These are phyloP conservation scores for Salvia splendens DNA, from an alignment of 257 asterid genomes.

Conservation along the genomic window DNA sequence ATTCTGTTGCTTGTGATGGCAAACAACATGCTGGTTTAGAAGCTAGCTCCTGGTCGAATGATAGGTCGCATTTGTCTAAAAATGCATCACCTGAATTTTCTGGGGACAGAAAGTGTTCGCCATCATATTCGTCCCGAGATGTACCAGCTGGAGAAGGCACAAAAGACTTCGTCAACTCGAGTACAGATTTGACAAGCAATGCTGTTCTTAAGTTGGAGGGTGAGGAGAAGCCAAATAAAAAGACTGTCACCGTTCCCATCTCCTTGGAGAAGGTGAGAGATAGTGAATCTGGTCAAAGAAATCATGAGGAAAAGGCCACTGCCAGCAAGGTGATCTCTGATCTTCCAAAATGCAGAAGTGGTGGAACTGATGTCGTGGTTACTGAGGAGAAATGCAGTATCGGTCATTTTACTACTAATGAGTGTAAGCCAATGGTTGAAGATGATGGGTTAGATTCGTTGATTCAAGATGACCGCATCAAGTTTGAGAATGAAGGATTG, in stretches of 20 bases:
- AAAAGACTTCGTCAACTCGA: conserved; percentile 23
- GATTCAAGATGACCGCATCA: conserved; percentile 29
- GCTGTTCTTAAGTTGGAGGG: conserved; percentile 30
- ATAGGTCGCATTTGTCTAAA: conserved; percentile 35
- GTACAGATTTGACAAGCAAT: conserved; percentile 27
- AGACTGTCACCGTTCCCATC: conserved; percentile 24
- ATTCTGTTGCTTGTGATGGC: conserved; percentile 30
- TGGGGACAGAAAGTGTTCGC: conserved; percentile 35
- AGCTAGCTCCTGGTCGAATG: conserved; percentile 35
- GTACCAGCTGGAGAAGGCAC: conserved; percentile 25
- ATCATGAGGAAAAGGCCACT: conserved; percentile 35
- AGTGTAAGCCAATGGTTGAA: conserved; percentile 34
- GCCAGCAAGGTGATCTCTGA: conserved; percentile 20
- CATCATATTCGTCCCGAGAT: conserved; percentile 31
- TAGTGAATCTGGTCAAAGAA: conserved; percentile 34
- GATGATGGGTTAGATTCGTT: conserved; percentile 27
- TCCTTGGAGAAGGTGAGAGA: conserved; percentile 32
- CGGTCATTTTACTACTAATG: conserved; percentile 29
- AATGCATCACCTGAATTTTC: conserved; percentile 31
- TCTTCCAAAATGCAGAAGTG: conserved; percentile 31
- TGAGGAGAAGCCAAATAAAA: conserved; percentile 32
- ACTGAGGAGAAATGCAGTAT: conserved; percentile 32
- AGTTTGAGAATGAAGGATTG: conserved; percentile 34
- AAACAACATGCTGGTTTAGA: conserved; percentile 39
- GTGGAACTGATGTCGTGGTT: conserved; percentile 18